Evolutionary conservation across 2,329 filamentous ascomycete genomes (phyloP), one percentile per base, ranked within the genome.

Genomic region (Chaetomiaceae sp.): DNA sequence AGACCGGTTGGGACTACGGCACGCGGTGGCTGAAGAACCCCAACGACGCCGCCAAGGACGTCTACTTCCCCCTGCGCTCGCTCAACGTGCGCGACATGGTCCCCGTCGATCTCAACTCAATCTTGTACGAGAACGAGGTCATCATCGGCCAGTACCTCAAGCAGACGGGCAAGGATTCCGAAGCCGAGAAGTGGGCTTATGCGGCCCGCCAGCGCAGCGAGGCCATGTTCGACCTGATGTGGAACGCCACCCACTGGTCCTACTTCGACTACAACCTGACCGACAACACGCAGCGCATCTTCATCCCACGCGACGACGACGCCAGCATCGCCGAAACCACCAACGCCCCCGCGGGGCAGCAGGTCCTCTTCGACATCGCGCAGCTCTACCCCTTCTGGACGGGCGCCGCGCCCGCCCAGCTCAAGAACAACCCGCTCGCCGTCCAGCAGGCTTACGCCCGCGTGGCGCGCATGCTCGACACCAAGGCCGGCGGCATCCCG

Each of bases 201-300:
- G 61, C 68, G 5, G 81, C 81, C 11, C 57, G 61, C 3, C 63
- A 69, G 24, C 75, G 82, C 50, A 78, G 76, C 60, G 70, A 74
- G 35, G 80, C 79, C 52, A 84, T 86, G 74, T 74, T 75, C 38
- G 67, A 71, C 1, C 62, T 84, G 37, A 69, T 85, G 62, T 86
- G 81, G 81, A 83, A 83, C 61, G 65, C 73, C 24, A 79, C 75
- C 6, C 70, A 78, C 50, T 76, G 68, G 62, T 74, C 73, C 62
- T 86, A 83, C 67, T 85, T 84, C 57, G 82, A 86, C 68, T 84
- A 78, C 68, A 86, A 85, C 65, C 51, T 81, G 24, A 84, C 79
- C 0, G 77, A 78, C 0, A 64, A 61, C 9, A 62, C 69, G 1
- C 80, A 83, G 50, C 72, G 78, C 53, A 62, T 76, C 27, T 83